Evolutionary conservation across 2,329 filamentous ascomycete species (phyloP), one percentile per base, ranked within the genome.

Genomic region (Fusarium armeniacum): DNA sequence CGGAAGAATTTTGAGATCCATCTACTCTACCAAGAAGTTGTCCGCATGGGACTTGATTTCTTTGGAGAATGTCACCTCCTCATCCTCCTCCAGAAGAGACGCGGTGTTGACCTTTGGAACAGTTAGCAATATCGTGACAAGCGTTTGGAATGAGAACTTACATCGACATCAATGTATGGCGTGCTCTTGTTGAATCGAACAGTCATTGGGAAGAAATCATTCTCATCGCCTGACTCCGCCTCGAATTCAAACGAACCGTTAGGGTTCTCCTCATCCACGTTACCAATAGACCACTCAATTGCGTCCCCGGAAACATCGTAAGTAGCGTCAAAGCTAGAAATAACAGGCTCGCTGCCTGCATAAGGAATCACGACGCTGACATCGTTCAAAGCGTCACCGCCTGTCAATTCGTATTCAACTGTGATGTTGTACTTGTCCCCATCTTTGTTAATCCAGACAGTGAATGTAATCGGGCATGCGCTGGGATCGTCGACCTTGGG

Each of bases 151-250:
- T 22, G 28, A 8, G 24, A 26, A 87, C 91, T 90, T 85, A 98
- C 95, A 83, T 98, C 94, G 69, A 99, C 93, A 75, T 98, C 93
- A 52, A 98, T 87, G 79, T 93, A 97, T 30, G 96, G 95, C 62
- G 87, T 89, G 43, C 89, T 87, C 86, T 97, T 98, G 69, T 89
- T 90, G 82, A 99, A 99, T 57, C 90, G 88, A 65, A 98, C 90
- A 56, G 88, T 91, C 94, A 99, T 98, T 2, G 96, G 96, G 89
- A 99, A 99, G 84, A 98, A 98, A 75, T 98, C 94, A 59, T 93
- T 91, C 78, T 98, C 96, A 72, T 94, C 93, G 58, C 90, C 88
- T 13, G 93, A 93, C 78, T 93, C 90, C 2, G 94, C 93, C 81
- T 98, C 96, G 72, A 99, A 98, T 79, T 99, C 96, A 76, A 99